Conservation (phyloP, 208 protist species). For the Acanthamoeba quina region DNA sequence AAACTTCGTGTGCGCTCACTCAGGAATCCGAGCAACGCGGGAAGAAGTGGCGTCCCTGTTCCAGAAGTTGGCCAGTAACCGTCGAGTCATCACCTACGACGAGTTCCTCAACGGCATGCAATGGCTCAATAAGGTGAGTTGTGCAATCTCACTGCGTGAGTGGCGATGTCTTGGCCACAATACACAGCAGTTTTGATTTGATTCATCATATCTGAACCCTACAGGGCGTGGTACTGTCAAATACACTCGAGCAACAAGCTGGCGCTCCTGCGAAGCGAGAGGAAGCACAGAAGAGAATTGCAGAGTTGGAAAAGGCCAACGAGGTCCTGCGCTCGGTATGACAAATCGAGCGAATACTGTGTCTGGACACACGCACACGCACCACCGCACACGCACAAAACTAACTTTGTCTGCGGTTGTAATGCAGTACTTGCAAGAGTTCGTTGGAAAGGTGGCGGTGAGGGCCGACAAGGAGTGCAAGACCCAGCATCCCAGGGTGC, state of each 20-base stretch:
- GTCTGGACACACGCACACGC: too few relatives aligned
- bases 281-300: not conserved
- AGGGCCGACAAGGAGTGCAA: slow-evolving; percentile 57
- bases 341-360: not conserved
- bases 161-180: not conserved
- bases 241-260: not conserved
- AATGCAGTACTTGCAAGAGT: slow-evolving; percentile 46
- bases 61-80: slow-evolving; percentile 17
- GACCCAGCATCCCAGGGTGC: not conserved
- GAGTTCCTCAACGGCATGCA: slow-evolving; percentile 47
- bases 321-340: slow-evolving; percentile 53
- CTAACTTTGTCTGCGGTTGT: not conserved
- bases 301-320: slow-evolving; percentile 33
- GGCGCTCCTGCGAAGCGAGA: not conserved
- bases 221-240: not conserved
- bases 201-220: not conserved
- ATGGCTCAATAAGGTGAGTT: slow-evolving; percentile 35
- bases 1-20: not conserved
- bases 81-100: slow-evolving; percentile 9
- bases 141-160: not conserved
- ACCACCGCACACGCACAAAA: too few relatives aligned
- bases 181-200: too few relatives aligned
- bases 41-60: slow-evolving; percentile 41
- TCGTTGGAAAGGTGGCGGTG: slow-evolving; percentile 6
- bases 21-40: slow-evolving; percentile 17